Evolutionary conservation across 2,329 filamentous ascomycete genomes (phyloP).

Genomic region (Aspergillus felis): DNA sequence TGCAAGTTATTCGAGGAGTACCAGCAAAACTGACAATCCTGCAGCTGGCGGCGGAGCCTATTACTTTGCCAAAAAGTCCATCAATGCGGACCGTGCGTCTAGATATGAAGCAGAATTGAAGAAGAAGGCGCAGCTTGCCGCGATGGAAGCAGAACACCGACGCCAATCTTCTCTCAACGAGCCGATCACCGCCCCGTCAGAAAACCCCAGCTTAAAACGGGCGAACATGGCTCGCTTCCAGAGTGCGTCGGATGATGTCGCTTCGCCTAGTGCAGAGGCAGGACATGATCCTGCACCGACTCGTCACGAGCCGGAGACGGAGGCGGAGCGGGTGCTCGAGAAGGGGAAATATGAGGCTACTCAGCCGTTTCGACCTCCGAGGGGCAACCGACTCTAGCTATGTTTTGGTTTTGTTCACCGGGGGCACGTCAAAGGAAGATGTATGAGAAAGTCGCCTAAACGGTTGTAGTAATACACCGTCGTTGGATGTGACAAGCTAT

Average conservation of each 20-base stretch:
- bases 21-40: conserved; percentile 6
- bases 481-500: not conserved
- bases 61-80: conserved; percentile 89
- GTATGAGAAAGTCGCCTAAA: not conserved
- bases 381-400: conserved; percentile 81
- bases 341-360: conserved; percentile 88
- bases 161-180: conserved; percentile 23
- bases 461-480: not conserved
- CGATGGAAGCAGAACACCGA: conserved; percentile 33
- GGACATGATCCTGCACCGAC: conserved; percentile 80
- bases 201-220: conserved; percentile 32
- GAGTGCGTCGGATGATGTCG: conserved; percentile 44
- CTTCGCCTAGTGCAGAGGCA: conserved; percentile 69
- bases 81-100: conserved; percentile 81
- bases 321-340: conserved; percentile 62
- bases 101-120: conserved; percentile 68
- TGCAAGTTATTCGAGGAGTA: not conserved
- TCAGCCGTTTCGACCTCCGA: conserved; percentile 69
- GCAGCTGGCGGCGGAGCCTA: conserved; percentile 86
- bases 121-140: conserved; percentile 42
- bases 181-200: conserved; percentile 16
- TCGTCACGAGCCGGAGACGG: conserved; percentile 70
- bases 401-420: not conserved
- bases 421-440: not conserved
- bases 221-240: conserved; percentile 28